Evolutionary conservation across 2,329 filamentous ascomycete genomes (phyloP), one percentile per base, ranked within the genome.

Genomic region (Apiospora aurea): DNA sequence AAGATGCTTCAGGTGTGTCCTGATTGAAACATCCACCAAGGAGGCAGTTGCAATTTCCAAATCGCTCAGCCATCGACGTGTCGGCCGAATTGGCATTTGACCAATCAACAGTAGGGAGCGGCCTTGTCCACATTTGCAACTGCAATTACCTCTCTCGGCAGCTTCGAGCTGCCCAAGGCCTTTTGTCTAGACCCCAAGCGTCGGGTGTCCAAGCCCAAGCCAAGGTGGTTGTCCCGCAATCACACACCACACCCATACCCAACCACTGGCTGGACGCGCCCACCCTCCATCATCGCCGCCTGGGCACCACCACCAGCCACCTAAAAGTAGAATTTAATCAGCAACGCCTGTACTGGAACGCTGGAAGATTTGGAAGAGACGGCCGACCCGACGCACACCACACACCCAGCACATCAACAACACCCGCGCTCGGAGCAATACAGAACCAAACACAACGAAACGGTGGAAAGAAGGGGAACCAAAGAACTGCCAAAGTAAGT

Each of bases 401-500:
- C 24, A 18, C 51, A 53, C 4, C 8, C 11, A 29, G 24, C 51
- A 57, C 26, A 34, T 21, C 26, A 38, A 38, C 53, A 61, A 61
- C 53, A 61, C 18, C 26, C 53, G 18, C 53, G 34, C 26, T 57
- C 51, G 51, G 51, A 21, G 51, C 26, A 29, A 61, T 26, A 61
- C 8, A 38, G 57, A 64, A 64, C 57, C 57, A 64, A 41, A n/a
- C 57, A n/a, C 34, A 64, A 64, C 21, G 21, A 64, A 41, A 61
- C 6, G 29, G 53, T 61, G 53, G 57, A 24, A 57, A 57, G 18
- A 14, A 38, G 29, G 34, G 4, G 34, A 41, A 64, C 57, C 57
- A 38, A 41, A 64, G 18, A 64, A 64, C 34, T 64, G 34, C 57
- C 57, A 38, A 64, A n/a, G 57, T 64, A 64, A 64, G 57, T 41